Base-by-base conservation (phyloP, 139 green algal genomes). In the Dunaliella primolecta region DNA sequence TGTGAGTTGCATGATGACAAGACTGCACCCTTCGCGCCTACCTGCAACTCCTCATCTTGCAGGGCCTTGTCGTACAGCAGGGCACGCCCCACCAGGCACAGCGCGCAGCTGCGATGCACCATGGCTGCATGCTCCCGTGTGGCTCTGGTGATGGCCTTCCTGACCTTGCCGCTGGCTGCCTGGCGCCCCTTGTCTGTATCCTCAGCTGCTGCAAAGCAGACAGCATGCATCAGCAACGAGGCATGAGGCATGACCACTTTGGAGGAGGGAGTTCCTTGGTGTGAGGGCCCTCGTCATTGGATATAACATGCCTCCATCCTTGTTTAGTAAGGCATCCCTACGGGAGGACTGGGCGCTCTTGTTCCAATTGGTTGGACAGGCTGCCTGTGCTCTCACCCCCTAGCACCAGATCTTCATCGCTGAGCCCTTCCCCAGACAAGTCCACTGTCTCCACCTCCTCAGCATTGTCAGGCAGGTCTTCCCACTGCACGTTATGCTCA, bases 41-140 rank as follows among this genome's bases (percentile, higher is more conserved):
- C 46, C 46, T 64, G 46, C 46, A 64, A 64, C 46, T 64, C 46
- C 15, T 64, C 46, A 64, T 64, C 46, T 15, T 64, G 7, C 7
- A 64, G 46, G 7, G 46, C 46, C 46, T 64, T 64, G 46, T 64
- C 46, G 15, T 84, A 36, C 36, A 84, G 31, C 57, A 81, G 56
- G 2, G 78, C 78, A 36, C 84, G 56, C 20, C 21, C 84, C 29
- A 75, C 20, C 1, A 87, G 78, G 78, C 84, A 87, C 78, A 87
- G 78, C 56, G 64, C 57, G 64, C 83, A 79, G 56, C 56, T 36
- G 35, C 84, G 76, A 30, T 87, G 84, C 64, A 87, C n/a, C 34
- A 78, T 55, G 0, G 84, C 78, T 0, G 84, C 84, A 2, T 64
- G 35, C 27, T 87, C 78, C 35, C 84, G 78, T 64, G 83, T 79